A percentile compares a stretch with the other conserved stretches of the same genome.
Evolutionary conservation across 2,329 filamentous ascomycete genomes (phyloP).

Genomic region (Dothideomycetidae sp.): DNA sequence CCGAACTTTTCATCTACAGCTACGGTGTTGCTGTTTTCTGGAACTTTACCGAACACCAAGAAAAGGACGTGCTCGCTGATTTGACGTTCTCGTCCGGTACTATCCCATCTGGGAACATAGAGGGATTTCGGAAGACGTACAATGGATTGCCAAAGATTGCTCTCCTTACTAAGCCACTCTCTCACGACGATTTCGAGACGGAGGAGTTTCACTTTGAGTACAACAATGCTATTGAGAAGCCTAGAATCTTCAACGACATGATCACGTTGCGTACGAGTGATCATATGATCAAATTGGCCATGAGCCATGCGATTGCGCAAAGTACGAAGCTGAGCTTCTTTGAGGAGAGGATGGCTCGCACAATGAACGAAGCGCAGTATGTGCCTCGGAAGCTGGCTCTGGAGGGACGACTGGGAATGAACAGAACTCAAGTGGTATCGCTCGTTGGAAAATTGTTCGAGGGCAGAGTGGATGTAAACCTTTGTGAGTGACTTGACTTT

Average conservation of each 20-base stretch:
- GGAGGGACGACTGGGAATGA: slow-evolving; percentile 84
- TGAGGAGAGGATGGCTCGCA: slow-evolving; percentile 87
- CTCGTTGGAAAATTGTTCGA: slow-evolving; percentile 85
- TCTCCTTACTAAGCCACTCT: slow-evolving; percentile 63
- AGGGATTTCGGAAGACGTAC: slow-evolving; percentile 16
- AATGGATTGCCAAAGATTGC: slow-evolving; percentile 32
- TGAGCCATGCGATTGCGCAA: slow-evolving; percentile 93
- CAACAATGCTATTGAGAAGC: slow-evolving; percentile 68
- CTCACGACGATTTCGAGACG: slow-evolving; percentile 86
- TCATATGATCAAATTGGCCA: slow-evolving; percentile 98
- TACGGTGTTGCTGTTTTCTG: slow-evolving; percentile 97
- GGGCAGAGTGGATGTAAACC: slow-evolving; percentile 88
- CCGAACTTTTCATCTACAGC: slow-evolving; percentile 92
- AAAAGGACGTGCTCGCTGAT: slow-evolving; percentile 92
- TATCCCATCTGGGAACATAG: slow-evolving; percentile 9
- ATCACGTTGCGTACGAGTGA: slow-evolving; percentile 88
- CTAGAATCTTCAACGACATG: slow-evolving; percentile 97
- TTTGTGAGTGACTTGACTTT: slow-evolving; percentile 51
- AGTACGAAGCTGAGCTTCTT: slow-evolving; percentile 95
- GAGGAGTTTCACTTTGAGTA: slow-evolving; percentile 99
- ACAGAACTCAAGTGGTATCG: slow-evolving; percentile 77
- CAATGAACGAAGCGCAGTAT: slow-evolving; percentile 84
- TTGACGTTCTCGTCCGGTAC: slow-evolving; percentile 63
- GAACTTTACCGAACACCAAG: slow-evolving; percentile 94
- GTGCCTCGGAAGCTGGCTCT: slow-evolving; percentile 79